phyloP scores from a whole-genome alignment of 352 stramenopile species.

The Phytophthora macrochlamydospora region DNA sequence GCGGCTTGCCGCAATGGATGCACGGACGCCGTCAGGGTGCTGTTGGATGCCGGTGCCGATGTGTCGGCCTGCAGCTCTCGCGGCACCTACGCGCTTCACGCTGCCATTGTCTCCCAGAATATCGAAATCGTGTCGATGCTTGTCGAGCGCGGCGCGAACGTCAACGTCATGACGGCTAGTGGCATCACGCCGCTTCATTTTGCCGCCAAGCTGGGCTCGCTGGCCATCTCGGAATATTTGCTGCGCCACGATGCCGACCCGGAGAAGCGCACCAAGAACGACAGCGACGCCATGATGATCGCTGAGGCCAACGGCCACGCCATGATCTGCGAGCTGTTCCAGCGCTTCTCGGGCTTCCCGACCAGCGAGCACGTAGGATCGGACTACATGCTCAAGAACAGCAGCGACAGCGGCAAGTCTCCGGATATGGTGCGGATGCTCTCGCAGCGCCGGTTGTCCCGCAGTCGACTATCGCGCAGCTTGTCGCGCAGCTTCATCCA shows the following conservation, averaged over 20 bases:
- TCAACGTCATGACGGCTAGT: constrained; percentile 69
- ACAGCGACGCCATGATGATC: constrained; percentile 81
- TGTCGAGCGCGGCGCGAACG: constrained; percentile 61
- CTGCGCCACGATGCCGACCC: constrained; percentile 69
- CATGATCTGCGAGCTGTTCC: constrained; percentile 69
- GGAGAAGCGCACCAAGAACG: constrained; percentile 73
- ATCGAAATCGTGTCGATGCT: constrained; percentile 72
- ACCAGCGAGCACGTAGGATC: constrained; percentile 27
- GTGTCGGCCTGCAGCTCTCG: constrained; percentile 51
- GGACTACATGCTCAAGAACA: constrained; percentile 35
- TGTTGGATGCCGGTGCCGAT: constrained; percentile 56
- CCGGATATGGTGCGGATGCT: constrained; percentile 45
- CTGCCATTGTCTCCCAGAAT: constrained; percentile 69
- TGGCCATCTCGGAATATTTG: constrained; percentile 67
- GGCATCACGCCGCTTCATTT: constrained; percentile 85
- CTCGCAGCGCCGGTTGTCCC: constrained; percentile 38
- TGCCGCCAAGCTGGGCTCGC: constrained; percentile 64
- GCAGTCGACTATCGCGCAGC: neutral
- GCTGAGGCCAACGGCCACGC: constrained; percentile 67
- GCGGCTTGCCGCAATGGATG: constrained; percentile 71
- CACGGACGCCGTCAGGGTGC: constrained; percentile 51
- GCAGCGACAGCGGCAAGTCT: constrained; percentile 40
- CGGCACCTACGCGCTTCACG: constrained; percentile 69
- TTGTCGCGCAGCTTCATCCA: neutral
- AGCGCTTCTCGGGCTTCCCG: constrained; percentile 43